Evolutionary conservation across 192 early-diverging fungal genomes (phyloP).

Genomic region (Globomyces pollinis-pini): DNA sequence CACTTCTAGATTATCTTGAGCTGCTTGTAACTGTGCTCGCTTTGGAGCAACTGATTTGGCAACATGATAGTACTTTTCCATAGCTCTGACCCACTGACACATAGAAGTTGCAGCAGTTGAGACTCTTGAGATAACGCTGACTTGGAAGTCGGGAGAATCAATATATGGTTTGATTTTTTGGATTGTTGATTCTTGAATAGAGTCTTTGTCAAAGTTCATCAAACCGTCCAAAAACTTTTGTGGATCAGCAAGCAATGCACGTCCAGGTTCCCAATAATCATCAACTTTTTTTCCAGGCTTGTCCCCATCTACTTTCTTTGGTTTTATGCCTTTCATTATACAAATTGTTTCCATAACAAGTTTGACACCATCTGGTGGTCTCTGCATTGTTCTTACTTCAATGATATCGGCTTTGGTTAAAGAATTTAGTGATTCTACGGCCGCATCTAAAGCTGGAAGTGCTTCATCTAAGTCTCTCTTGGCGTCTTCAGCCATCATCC

Average conservation of each 20-base stretch:
- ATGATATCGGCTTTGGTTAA: slow-evolving; percentile 56
- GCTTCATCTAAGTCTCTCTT: slow-evolving; percentile 55
- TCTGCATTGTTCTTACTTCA: slow-evolving; percentile 53
- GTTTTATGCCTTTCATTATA: slow-evolving; percentile 57
- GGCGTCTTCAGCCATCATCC: slow-evolving; percentile 52
- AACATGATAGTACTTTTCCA: slow-evolving; percentile 61
- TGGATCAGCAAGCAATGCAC: slow-evolving; percentile 40
- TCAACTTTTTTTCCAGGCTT: slow-evolving; percentile 55
- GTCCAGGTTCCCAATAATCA: slow-evolving; percentile 52
- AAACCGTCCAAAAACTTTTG: slow-evolving; percentile 55
- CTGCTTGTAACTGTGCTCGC: slow-evolving; percentile 41
- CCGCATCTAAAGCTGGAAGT: slow-evolving; percentile 50
- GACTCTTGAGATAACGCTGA: slow-evolving; percentile 46
- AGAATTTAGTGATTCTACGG: slow-evolving; percentile 52
- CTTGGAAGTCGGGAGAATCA: slow-evolving; percentile 55
- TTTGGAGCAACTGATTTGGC: slow-evolving; percentile 52
- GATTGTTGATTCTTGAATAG: slow-evolving; percentile 42
- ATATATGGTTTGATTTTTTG: slow-evolving; percentile 56
- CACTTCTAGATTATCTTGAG: slow-evolving; percentile 46
- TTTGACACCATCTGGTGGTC: slow-evolving; percentile 58
- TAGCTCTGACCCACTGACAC: slow-evolving; percentile 59
- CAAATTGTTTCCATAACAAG: slow-evolving; percentile 59
- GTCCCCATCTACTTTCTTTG: slow-evolving; percentile 55
- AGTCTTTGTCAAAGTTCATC: slow-evolving; percentile 57
- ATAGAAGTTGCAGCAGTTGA: slow-evolving; percentile 55